phyloP scores from a whole-genome alignment of 306 rosid genomes.

The Coriaria nepalensis region DNA sequence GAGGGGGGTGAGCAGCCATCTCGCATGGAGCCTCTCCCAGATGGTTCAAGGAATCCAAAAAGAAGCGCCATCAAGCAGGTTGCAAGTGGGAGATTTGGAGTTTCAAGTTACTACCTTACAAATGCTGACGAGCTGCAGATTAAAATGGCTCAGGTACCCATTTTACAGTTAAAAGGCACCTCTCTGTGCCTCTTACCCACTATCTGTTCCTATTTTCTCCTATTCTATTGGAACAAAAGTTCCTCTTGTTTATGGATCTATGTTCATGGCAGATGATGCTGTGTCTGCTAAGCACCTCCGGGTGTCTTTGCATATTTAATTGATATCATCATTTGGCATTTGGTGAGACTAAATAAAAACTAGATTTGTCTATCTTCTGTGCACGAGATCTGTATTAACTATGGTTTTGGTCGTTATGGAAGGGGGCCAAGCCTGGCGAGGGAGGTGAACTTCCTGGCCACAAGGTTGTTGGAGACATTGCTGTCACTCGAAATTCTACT shows the following conservation, averaged over 20 bases:
- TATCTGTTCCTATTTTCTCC: constrained; percentile 10
- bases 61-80: constrained; percentile 96
- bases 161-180: constrained; percentile 4
- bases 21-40: constrained; percentile 88
- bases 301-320: constrained; percentile 46
- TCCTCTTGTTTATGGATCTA: constrained; percentile 34
- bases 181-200: background rate
- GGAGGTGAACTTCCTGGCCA: constrained; percentile 99
- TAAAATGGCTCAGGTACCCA: constrained; percentile 97
- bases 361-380: constrained; percentile 9
- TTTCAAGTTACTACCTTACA: constrained; percentile 90
- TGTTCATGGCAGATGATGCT: constrained; percentile 45
- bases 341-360: constrained; percentile 25
- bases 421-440: constrained; percentile 99
- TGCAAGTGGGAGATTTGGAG: constrained; percentile 99
- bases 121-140: constrained; percentile 95
- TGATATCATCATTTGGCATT: constrained; percentile 30
- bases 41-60: constrained; percentile 88
- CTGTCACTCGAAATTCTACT: constrained; percentile 86
- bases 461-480: constrained; percentile 93
- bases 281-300: constrained; percentile 47
- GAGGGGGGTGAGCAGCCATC: constrained; percentile 99
- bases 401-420: constrained; percentile 14
- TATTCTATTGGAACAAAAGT: constrained; percentile 26
- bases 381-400: constrained; percentile 17